Conservation (phyloP, 169 alveolate genomes). For the Plasmodium berghei region DNA sequence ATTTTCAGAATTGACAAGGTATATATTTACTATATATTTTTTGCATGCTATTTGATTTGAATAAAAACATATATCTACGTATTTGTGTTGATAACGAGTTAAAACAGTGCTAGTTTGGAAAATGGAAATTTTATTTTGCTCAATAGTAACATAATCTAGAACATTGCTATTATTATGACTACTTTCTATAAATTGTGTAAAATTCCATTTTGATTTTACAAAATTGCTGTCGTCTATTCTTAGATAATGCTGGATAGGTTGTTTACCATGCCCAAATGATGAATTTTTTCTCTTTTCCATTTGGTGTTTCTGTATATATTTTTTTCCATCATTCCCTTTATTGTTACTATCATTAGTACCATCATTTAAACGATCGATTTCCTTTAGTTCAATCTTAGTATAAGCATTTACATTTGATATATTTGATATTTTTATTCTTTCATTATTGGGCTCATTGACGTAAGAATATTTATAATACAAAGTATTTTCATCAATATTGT, state of each 20-base stretch:
- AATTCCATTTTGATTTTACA: slow-evolving; percentile 53
- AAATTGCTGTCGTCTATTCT: slow-evolving; percentile 34
- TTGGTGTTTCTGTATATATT: slow-evolving; percentile 17
- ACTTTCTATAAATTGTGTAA: not conserved
- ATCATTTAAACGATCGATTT: slow-evolving; percentile 19
- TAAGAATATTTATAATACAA: slow-evolving; percentile 48
- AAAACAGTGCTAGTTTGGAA: slow-evolving; percentile 1
- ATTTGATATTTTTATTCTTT: slow-evolving; percentile 65
- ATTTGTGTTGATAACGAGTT: slow-evolving; percentile 69
- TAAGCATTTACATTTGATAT: slow-evolving; percentile 51
- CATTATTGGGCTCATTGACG: slow-evolving; percentile 61
- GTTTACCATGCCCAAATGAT: not conserved
- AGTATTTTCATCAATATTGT: slow-evolving; percentile 58
- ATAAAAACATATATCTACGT: slow-evolving; percentile 57
- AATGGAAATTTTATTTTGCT: not conserved
- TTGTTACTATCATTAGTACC: slow-evolving; percentile 4
- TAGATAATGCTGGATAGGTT: slow-evolving; percentile 23
- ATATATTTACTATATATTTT: slow-evolving; percentile 48
- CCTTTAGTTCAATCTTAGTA: slow-evolving; percentile 47
- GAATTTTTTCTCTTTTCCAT: slow-evolving; percentile 6
- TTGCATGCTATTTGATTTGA: slow-evolving; percentile 67
- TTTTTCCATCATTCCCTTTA: slow-evolving; percentile 16
- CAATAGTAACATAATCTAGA: not conserved
- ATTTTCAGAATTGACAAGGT: slow-evolving; percentile 15
- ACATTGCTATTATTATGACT: slow-evolving; percentile 7